Conservation (phyloP, 306 rosid species). For the Aeschynomene evenia region DNA sequence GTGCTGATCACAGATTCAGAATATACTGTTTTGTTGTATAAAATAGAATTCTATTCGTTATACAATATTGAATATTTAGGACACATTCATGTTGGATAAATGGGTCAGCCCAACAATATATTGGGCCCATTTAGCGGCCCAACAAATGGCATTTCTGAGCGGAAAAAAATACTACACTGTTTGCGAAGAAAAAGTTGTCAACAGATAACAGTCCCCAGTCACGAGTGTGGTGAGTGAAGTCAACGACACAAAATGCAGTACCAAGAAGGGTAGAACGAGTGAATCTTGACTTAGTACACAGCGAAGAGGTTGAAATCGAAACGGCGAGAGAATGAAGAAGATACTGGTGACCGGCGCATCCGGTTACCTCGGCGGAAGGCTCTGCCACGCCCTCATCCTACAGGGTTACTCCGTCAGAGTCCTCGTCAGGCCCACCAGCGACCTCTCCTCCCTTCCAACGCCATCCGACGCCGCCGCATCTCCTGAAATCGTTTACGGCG, state of each 20-base stretch:
- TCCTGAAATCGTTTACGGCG: slow-evolving; percentile 72
- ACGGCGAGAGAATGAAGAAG: slow-evolving; percentile 44
- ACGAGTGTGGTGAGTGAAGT: no score
- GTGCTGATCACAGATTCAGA: background rate
- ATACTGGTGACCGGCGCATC: slow-evolving; percentile 82
- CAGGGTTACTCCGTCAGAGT: slow-evolving; percentile 65
- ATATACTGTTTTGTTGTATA: background rate
- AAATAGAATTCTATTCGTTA: background rate
- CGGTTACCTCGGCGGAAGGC: slow-evolving; percentile 81
- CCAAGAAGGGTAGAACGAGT: no score
- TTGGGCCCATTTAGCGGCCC: no score
- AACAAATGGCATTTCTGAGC: no score
- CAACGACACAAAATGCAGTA: no score
- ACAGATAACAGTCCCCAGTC: no score
- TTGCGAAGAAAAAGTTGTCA: no score
- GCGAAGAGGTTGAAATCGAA: background rate
- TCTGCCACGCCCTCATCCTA: slow-evolving; percentile 57
- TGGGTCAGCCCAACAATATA: no score
- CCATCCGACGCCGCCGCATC: slow-evolving; percentile 9
- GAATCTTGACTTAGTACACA: no score
- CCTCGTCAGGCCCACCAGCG: slow-evolving; percentile 80
- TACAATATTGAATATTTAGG: background rate
- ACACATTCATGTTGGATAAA: no score
- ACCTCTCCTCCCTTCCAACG: slow-evolving; percentile 64
- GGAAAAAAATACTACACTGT: no score